Evolutionary conservation across 768 basidiomycete species (phyloP).

Genomic region (Butyriboletus loyo): DNA sequence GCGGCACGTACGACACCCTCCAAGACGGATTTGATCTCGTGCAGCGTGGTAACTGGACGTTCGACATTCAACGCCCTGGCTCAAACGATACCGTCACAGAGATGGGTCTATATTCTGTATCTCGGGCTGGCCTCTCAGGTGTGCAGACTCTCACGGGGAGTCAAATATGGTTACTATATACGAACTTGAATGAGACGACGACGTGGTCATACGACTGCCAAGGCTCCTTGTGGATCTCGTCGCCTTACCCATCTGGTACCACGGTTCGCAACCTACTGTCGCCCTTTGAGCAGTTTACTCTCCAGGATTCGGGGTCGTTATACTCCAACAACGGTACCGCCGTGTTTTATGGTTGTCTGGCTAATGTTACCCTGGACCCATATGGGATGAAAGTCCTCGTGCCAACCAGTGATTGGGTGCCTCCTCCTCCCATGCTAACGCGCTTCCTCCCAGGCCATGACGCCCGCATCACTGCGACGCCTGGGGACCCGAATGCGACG

Average conservation of each 20-base stretch:
- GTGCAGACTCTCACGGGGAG: constrained; percentile 63
- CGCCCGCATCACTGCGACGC: constrained; percentile 51
- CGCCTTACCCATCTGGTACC: constrained; percentile 65
- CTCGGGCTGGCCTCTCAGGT: constrained; percentile 56
- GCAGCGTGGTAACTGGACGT: constrained; percentile 83
- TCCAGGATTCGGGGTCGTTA: constrained; percentile 62
- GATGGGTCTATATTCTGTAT: constrained; percentile 84
- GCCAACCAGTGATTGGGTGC: constrained; percentile 60
- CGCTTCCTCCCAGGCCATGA: constrained; percentile 88
- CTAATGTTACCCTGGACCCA: constrained; percentile 59
- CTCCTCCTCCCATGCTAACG: constrained; percentile 70
- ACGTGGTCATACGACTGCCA: constrained; percentile 65
- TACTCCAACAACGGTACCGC: constrained; percentile 56
- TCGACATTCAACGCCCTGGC: constrained; percentile 73
- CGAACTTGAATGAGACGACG: constrained; percentile 77
- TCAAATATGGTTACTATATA: constrained; percentile 79
- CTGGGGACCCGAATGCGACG: constrained; percentile 47
- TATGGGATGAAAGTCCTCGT: constrained; percentile 85
- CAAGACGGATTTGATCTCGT: constrained; percentile 89
- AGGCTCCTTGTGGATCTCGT: constrained; percentile 64
- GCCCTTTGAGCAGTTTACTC: constrained; percentile 77
- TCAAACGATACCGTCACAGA: constrained; percentile 80
- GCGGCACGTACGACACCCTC: constrained; percentile 63
- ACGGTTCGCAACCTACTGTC: constrained; percentile 71
- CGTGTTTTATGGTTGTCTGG: constrained; percentile 76